Evolutionary conservation across 1,284 basidiomycete species (phyloP).

Genomic region (Cutaneotrichosporon dermatis): DNA sequence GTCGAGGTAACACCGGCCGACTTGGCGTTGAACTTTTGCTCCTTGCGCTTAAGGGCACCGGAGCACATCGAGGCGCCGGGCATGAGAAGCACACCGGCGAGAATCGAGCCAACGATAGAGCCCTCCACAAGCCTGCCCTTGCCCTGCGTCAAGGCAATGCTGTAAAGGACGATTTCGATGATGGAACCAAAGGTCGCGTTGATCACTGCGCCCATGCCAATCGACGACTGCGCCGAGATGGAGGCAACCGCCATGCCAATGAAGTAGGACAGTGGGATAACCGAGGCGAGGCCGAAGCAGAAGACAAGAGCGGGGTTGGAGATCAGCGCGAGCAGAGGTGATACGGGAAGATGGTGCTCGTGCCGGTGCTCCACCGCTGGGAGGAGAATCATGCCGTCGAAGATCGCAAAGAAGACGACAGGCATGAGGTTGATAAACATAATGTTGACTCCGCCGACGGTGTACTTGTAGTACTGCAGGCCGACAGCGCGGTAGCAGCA

Average conservation of each 20-base stretch:
- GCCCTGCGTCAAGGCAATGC: conserved; percentile 77
- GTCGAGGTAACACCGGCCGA: conserved; percentile 97
- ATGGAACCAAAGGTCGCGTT: conserved; percentile 98
- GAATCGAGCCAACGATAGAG: conserved; percentile 86
- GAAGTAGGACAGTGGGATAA: conserved; percentile 97
- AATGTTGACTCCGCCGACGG: conserved; percentile 97
- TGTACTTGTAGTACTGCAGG: conserved; percentile 97
- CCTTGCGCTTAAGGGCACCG: conserved; percentile 86
- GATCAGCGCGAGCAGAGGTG: conserved; percentile 60
- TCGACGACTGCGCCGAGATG: conserved; percentile 94
- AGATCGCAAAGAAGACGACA: conserved; percentile 90
- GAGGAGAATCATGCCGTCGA: conserved; percentile 82
- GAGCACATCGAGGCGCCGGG: conserved; percentile 95
- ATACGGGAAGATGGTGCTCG: conserved; percentile 32
- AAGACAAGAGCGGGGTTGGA: conserved; percentile 79
- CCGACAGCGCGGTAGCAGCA: conserved; percentile 93
- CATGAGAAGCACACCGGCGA: conserved; percentile 96
- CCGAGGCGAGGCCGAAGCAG: conserved; percentile 75
- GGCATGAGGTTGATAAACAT: conserved; percentile 94
- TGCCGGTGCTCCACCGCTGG: conserved; percentile 66
- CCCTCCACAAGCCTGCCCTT: conserved; percentile 96
- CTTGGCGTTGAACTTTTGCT: conserved; percentile 97
- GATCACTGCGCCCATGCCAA: conserved; percentile 99
- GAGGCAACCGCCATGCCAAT: conserved; percentile 99
- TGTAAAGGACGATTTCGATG: conserved; percentile 94